Conservation (phyloP, 2,329 filamentous ascomycete genomes). For the Hyphodiscus sp. region DNA sequence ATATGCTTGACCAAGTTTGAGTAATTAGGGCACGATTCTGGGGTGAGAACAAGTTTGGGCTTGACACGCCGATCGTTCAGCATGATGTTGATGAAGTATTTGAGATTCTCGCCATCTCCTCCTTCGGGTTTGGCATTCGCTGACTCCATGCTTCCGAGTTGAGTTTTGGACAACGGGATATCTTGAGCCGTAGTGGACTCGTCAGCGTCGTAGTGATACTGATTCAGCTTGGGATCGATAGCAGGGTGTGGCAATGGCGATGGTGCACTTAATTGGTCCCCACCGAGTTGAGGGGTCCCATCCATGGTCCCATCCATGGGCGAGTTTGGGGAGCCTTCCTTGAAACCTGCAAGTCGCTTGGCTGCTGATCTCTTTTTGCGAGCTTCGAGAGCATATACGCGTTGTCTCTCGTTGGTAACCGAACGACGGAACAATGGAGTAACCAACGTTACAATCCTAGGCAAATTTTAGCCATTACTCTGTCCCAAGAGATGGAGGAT, state of each 20-base stretch:
- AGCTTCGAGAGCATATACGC: constrained; percentile 23
- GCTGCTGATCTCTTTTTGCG: constrained; percentile 15
- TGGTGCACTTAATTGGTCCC: not conserved
- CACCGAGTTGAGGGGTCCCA: not conserved
- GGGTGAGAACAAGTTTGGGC: constrained; percentile 15
- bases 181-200: not conserved
- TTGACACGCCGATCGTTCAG: constrained; percentile 16
- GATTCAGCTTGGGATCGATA: constrained; percentile 2
- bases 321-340: not conserved
- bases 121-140: not conserved
- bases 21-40: constrained; percentile 20
- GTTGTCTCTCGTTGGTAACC: constrained; percentile 31
- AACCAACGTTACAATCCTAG: constrained; percentile 23
- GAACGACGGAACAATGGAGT: constrained; percentile 28
- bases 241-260: not conserved
- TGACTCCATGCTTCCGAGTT: not conserved
- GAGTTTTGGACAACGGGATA: not conserved
- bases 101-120: not conserved
- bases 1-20: constrained; percentile 22
- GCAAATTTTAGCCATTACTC: constrained; percentile 8
- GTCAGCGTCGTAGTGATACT: not conserved
- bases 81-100: constrained; percentile 25
- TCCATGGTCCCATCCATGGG: not conserved
- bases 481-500: not conserved
- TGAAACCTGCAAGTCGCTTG: constrained; percentile 1